Percentiles rank a stretch among this genome's conserved stretches.
Conservation (phyloP, 805 yeast species). For the Saccharomyces cerevisiae region DNA sequence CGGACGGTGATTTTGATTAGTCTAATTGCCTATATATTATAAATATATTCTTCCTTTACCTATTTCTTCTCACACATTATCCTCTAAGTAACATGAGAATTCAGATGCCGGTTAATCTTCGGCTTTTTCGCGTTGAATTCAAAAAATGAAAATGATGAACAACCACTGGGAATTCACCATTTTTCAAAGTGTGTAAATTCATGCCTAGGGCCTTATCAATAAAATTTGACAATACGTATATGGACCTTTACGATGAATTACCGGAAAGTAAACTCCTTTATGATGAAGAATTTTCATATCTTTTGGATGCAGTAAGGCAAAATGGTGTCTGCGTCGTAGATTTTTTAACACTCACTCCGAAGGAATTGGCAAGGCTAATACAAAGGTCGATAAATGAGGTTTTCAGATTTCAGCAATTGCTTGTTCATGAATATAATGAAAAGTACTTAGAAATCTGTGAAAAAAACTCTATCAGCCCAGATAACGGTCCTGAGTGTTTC, state of each 20-base stretch:
- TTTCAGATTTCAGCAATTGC: conserved; percentile 15
- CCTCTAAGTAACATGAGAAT: not conserved
- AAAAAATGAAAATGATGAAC: not conserved
- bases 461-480: conserved; percentile 1
- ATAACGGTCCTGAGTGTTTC: conserved; percentile 21
- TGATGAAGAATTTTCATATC: conserved; percentile 25
- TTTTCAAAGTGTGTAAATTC: not conserved
- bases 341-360: conserved; percentile 32
- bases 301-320: conserved; percentile 24
- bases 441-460: conserved; percentile 4
- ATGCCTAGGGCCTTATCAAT: not conserved
- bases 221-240: conserved; percentile 8
- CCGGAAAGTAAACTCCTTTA: conserved; percentile 32
- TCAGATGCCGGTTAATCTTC: not conserved
- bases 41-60: not conserved
- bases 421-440: conserved; percentile 13
- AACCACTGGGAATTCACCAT: not conserved
- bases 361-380: conserved; percentile 29
- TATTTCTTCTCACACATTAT: not conserved
- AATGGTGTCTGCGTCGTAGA: conserved; percentile 35
- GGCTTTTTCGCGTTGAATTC: not conserved
- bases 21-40: not conserved
- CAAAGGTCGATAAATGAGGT: conserved; percentile 32
- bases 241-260: conserved; percentile 38
- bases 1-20: not conserved